Conservation (phyloP, 305 asterid species). For the Rubia peregrina region DNA sequence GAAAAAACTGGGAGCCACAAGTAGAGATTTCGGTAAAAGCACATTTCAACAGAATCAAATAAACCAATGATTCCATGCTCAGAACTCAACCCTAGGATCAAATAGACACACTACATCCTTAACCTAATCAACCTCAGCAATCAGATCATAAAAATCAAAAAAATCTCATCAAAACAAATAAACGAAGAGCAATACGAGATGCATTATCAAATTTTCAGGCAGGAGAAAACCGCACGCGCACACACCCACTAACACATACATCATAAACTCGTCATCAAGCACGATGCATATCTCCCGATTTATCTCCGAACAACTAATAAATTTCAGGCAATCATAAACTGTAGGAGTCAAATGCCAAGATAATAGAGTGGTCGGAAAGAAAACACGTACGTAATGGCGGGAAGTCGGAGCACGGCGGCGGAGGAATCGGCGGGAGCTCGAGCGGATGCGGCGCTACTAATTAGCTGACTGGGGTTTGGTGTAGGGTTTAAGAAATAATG, state of each 20-base stretch:
- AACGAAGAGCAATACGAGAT: too few species aligned
- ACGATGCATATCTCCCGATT: background rate
- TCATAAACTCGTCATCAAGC: background rate
- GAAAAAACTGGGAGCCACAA: background rate
- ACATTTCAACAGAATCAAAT: background rate
- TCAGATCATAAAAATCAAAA: too few species aligned
- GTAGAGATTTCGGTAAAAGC: background rate
- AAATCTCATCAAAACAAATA: too few species aligned
- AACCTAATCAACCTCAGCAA: too few species aligned
- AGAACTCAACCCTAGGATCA: background rate
- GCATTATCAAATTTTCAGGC: too few species aligned
- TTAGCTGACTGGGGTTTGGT: background rate
- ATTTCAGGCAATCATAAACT: background rate
- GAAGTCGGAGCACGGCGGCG: background rate
- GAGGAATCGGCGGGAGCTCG: background rate
- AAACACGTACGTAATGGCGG: constrained; percentile 7
- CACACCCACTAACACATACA: background rate
- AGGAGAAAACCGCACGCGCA: background rate
- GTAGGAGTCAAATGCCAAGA: background rate
- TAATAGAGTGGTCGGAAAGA: background rate
- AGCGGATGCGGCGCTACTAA: constrained; percentile 4
- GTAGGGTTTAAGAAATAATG: constrained; percentile 12
- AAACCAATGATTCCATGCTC: background rate
- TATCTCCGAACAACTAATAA: background rate
- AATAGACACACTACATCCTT: background rate